Evolutionary conservation across 1,284 basidiomycete species (phyloP).

Genomic region (Xanthoconium separans): DNA sequence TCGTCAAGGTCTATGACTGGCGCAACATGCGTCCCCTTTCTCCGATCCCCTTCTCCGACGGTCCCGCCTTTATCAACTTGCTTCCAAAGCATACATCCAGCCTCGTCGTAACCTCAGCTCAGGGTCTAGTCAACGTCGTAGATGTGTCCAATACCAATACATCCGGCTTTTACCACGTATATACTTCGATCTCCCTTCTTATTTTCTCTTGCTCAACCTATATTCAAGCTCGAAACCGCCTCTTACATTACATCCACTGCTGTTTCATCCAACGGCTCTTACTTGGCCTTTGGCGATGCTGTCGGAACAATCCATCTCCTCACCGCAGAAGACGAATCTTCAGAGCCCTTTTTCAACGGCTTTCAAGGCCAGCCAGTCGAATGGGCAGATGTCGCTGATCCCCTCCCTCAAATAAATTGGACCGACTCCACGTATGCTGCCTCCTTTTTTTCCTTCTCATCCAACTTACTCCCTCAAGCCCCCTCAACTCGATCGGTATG

Average conservation of each 20-base stretch:
- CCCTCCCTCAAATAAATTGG: slow-evolving; percentile 78
- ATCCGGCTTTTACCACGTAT: slow-evolving; percentile 77
- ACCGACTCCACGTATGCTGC: slow-evolving; percentile 69
- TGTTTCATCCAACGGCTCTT: slow-evolving; percentile 84
- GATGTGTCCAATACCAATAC: slow-evolving; percentile 73
- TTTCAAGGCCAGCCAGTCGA: slow-evolving; percentile 83
- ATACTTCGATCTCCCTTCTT: not conserved
- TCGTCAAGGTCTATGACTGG: slow-evolving; percentile 92
- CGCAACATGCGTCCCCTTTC: slow-evolving; percentile 79
- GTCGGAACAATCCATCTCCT: slow-evolving; percentile 86
- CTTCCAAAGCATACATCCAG: slow-evolving; percentile 81
- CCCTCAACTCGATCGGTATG: slow-evolving; percentile 88
- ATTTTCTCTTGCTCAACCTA: slow-evolving; percentile 5
- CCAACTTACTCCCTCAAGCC: slow-evolving; percentile 43
- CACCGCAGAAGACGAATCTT: slow-evolving; percentile 68
- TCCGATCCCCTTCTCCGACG: slow-evolving; percentile 85
- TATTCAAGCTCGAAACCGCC: slow-evolving; percentile 56
- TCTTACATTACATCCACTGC: slow-evolving; percentile 83
- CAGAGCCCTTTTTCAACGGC: slow-evolving; percentile 77
- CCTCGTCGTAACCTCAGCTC: slow-evolving; percentile 78
- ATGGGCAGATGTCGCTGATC: slow-evolving; percentile 77
- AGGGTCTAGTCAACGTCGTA: slow-evolving; percentile 88
- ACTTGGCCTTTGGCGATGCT: slow-evolving; percentile 90
- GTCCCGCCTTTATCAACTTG: slow-evolving; percentile 84
- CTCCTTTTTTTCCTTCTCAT: not conserved